A percentile compares a stretch with the other conserved stretches of the same genome.
Evolutionary conservation across 1,284 basidiomycete species (phyloP).

Genomic region (Sanghuangporus baumii): DNA sequence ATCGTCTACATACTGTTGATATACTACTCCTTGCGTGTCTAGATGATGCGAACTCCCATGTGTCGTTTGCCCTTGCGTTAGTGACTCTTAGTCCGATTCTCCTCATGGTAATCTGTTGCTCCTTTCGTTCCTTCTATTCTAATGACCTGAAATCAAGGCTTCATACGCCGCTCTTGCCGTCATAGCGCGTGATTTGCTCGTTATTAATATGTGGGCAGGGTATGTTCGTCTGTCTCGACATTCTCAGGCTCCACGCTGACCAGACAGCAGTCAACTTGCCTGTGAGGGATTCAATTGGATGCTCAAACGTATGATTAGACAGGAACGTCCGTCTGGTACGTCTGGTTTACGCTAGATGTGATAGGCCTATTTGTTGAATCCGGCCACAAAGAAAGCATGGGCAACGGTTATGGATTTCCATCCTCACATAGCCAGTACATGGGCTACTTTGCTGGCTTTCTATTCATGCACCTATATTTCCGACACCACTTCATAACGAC

Average conservation of each 20-base stretch:
- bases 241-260: background rate
- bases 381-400: slow-evolving; percentile 42
- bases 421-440: slow-evolving; percentile 88
- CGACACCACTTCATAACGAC: slow-evolving; percentile 60
- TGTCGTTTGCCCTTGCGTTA: slow-evolving; percentile 61
- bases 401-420: slow-evolving; percentile 81
- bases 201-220: slow-evolving; percentile 80
- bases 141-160: slow-evolving; percentile 39
- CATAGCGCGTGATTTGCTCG: slow-evolving; percentile 70
- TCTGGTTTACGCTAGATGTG: slow-evolving; percentile 8
- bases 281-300: slow-evolving; percentile 71
- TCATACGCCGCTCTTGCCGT: slow-evolving; percentile 74
- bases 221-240: background rate
- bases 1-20: slow-evolving; percentile 4
- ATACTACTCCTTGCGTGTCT: slow-evolving; percentile 5
- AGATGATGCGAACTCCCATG: slow-evolving; percentile 64
- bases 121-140: slow-evolving; percentile 6
- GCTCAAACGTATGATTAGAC: slow-evolving; percentile 63
- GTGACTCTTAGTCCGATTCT: slow-evolving; percentile 73
- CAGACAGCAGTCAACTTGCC: slow-evolving; percentile 42
- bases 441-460: slow-evolving; percentile 79
- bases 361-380: background rate
- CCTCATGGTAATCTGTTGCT: slow-evolving; percentile 50
- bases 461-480: slow-evolving; percentile 67
- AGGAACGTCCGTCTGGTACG: slow-evolving; percentile 65